Base-by-base conservation (phyloP, 495 filamentous ascomycete genomes). In the Podospora tetraspora region DNA sequence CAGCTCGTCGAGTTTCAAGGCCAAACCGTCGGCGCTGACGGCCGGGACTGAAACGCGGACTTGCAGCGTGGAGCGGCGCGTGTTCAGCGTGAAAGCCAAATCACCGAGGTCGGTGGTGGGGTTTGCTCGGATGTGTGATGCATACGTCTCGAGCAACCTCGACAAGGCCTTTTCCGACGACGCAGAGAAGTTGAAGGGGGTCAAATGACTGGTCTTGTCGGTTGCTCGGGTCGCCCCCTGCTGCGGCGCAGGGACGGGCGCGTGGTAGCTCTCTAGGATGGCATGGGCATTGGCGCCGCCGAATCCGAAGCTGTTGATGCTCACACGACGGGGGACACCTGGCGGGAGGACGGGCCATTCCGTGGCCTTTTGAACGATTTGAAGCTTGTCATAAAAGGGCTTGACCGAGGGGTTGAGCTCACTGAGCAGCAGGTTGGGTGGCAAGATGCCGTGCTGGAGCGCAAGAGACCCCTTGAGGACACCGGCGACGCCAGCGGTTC, bases 401-500 rank as follows among this genome's bases (percentile, higher is more conserved):
- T 78, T 72, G 22, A 81, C 77, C 8, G 69, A 71, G 0, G 83
- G 77, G 52, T 86, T 90, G 0, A 82, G 69, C 3, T 80, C 78
- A 10, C 83, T 75, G 57, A 88, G 81, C 1, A 77, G 75, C 6
- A 84, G 69, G 62, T 79, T 80, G 8, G 78, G 76, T 1, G 73
- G 74, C 63, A 84, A 78, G 59, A 80, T 67, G 19, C 80, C 83
- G 63, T 79, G 82, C 58, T 89, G 84, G 12, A 89, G 73, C 61
- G 83, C 64, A 13, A 70, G 64, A 16, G 81, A 74, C 0, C 80
- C 77, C 65, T 89, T 88, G 25, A 89, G 78, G 0, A 89, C 64
- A 1, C 80, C 81, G 13, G 83, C 79, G 16, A 89, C 69, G 0
- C 86, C 86, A 57, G 78, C 79, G 1, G 79, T 73, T 1, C 78